Evolutionary conservation across 805 yeast genomes (phyloP).

Genomic region (Candida parachauliodes): DNA sequence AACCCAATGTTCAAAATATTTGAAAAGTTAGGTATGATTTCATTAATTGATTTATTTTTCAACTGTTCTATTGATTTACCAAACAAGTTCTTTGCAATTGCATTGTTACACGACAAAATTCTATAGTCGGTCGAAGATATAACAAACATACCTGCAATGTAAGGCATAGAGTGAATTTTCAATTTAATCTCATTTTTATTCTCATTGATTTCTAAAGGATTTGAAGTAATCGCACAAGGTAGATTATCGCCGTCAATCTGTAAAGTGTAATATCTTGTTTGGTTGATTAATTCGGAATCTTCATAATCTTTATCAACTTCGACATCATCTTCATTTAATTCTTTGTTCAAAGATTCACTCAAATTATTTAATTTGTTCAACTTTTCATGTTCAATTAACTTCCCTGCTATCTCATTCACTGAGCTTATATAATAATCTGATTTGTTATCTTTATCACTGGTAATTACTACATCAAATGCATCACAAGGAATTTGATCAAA

Average conservation of each 20-base stretch:
- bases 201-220: constrained; percentile 48
- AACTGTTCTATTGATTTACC: constrained; percentile 56
- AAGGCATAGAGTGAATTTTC: constrained; percentile 74
- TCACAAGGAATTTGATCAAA: constrained; percentile 75
- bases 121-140: constrained; percentile 49
- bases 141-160: constrained; percentile 82
- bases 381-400: constrained; percentile 20
- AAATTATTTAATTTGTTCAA: constrained; percentile 17
- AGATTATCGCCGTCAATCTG: constrained; percentile 46
- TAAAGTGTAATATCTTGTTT: constrained; percentile 59
- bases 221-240: constrained; percentile 74
- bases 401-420: constrained; percentile 34
- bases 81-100: constrained; percentile 74
- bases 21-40: constrained; percentile 61
- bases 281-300: constrained; percentile 42
- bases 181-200: constrained; percentile 45
- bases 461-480: constrained; percentile 54
- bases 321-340: constrained; percentile 16
- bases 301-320: constrained; percentile 18
- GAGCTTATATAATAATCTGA: constrained; percentile 20
- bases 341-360: constrained; percentile 25
- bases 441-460: constrained; percentile 1
- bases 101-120: constrained; percentile 72
- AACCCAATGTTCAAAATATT: constrained; percentile 41
- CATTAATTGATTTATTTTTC: constrained; percentile 43